Evolutionary conservation across 495 filamentous ascomycete species (phyloP).

Genomic region (Penicillium crystallinum): DNA sequence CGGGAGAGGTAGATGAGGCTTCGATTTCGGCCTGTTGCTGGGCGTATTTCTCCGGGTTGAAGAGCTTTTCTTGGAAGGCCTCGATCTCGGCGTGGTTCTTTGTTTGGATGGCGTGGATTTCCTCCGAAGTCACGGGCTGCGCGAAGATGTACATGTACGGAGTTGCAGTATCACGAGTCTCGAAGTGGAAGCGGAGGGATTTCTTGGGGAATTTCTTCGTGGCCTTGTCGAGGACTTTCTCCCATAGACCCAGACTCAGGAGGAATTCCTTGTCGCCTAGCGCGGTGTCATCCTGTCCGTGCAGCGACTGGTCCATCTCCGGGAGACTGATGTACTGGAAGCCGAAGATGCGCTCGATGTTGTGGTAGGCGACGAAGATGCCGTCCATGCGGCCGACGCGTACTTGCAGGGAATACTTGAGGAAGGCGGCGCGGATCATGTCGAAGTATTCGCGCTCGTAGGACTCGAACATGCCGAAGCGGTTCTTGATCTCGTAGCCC

Average conservation of each 20-base stretch:
- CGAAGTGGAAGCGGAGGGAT: constrained; percentile 82
- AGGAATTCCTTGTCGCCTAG: constrained; percentile 89
- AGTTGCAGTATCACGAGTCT: constrained; percentile 56
- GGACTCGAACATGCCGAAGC: constrained; percentile 74
- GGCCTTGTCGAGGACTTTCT: constrained; percentile 68
- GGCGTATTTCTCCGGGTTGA: constrained; percentile 20
- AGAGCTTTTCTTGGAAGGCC: constrained; percentile 60
- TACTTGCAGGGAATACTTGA: constrained; percentile 96
- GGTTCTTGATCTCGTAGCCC: constrained; percentile 79
- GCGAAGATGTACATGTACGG: constrained; percentile 87
- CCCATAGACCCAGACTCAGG: constrained; percentile 69
- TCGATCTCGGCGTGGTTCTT: constrained; percentile 55
- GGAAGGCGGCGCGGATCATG: constrained; percentile 89
- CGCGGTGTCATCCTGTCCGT: constrained; percentile 58
- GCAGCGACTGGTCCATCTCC: constrained; percentile 84
- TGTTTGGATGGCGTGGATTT: constrained; percentile 70
- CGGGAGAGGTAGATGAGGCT: no score
- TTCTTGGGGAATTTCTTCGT: constrained; percentile 62
- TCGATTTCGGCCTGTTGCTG: neutral
- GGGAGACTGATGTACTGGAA: constrained; percentile 86
- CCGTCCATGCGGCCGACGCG: constrained; percentile 97
- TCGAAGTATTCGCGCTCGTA: constrained; percentile 96
- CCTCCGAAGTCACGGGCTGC: constrained; percentile 68
- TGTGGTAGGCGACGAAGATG: constrained; percentile 98
- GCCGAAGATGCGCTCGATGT: constrained; percentile 89